phyloP scores from a whole-genome alignment of 805 yeast species.

The Teunomyces funiuensis region DNA sequence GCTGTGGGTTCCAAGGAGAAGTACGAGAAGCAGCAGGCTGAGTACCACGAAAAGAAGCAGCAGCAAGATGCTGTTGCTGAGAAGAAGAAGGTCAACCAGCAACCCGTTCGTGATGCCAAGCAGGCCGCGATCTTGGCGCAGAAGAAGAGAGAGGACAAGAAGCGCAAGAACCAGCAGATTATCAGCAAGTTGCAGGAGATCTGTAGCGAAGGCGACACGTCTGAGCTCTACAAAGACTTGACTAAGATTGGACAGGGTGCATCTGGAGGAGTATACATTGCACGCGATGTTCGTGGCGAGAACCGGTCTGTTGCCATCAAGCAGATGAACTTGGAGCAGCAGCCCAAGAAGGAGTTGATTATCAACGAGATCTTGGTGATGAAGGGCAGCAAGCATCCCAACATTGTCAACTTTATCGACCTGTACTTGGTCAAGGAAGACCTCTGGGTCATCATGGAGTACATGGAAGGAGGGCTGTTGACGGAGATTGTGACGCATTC shows the following conservation, averaged over 20 bases:
- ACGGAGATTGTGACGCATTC: slow-evolving; percentile 93
- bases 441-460: slow-evolving; percentile 98
- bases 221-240: slow-evolving; percentile 61
- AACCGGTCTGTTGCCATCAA: slow-evolving; percentile 82
- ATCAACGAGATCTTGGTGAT: slow-evolving; percentile 94
- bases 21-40: slow-evolving; percentile 12
- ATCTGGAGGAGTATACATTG: slow-evolving; percentile 94
- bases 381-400: slow-evolving; percentile 87
- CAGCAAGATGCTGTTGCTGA: slow-evolving; percentile 6
- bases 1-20: slow-evolving; percentile 10
- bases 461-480: slow-evolving; percentile 97
- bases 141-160: slow-evolving; percentile 77
- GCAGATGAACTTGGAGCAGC: slow-evolving; percentile 92
- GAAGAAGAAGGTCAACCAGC: slow-evolving; percentile 19
- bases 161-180: slow-evolving; percentile 67
- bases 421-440: slow-evolving; percentile 70
- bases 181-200: slow-evolving; percentile 69
- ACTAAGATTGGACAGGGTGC: slow-evolving; percentile 97
- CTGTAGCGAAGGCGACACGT: slow-evolving; percentile 86
- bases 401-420: slow-evolving; percentile 92
- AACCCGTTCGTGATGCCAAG: slow-evolving; percentile 49
- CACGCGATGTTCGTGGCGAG: slow-evolving; percentile 55
- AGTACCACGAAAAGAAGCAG: slow-evolving; percentile 9
- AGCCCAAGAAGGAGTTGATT: slow-evolving; percentile 92
- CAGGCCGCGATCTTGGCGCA: slow-evolving; percentile 59